Conservation (phyloP, 129 eudicot genomes). For the Pittosporum tobira region DNA sequence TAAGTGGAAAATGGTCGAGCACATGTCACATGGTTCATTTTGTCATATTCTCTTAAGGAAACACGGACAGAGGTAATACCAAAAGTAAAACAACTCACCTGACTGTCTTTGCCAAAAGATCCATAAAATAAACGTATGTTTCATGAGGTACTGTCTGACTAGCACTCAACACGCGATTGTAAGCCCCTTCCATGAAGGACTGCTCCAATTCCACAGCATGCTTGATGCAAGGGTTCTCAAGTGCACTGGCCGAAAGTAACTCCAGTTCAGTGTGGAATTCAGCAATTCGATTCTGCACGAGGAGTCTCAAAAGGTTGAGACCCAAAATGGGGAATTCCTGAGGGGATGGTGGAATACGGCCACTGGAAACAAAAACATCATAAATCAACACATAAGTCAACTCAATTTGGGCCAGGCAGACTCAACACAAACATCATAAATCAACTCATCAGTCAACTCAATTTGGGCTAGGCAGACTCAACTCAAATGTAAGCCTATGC, state of each 20-base stretch:
- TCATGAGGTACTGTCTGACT: conserved; percentile 90
- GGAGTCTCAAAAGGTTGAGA: conserved; percentile 86
- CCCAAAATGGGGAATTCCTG: conserved; percentile 84
- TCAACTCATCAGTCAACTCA: background rate
- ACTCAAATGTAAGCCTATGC: background rate
- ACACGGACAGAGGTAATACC: too few relatives aligned
- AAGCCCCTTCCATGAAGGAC: conserved; percentile 91
- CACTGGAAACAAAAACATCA: conserved; percentile 26
- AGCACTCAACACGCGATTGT: conserved; percentile 84
- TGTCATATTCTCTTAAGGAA: too few relatives aligned
- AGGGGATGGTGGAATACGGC: conserved; percentile 58
- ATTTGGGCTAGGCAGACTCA: background rate
- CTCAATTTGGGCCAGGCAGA: background rate
- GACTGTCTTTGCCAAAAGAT: conserved; percentile 79
- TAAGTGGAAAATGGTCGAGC: too few relatives aligned
- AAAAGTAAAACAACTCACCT: conserved; percentile 28
- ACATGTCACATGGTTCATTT: too few relatives aligned
- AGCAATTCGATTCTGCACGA: conserved; percentile 86
- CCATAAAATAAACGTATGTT: conserved; percentile 87
- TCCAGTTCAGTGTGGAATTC: conserved; percentile 92
- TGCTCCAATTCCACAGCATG: conserved; percentile 94
- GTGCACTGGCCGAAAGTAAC: conserved; percentile 62
- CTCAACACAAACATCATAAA: background rate
- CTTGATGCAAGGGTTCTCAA: conserved; percentile 72
- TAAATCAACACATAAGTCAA: background rate